These are phyloP conservation scores for Colletotrichum sp. DNA, from an alignment of 2,329 filamentous ascomycete species.

Conservation along the genomic window DNA sequence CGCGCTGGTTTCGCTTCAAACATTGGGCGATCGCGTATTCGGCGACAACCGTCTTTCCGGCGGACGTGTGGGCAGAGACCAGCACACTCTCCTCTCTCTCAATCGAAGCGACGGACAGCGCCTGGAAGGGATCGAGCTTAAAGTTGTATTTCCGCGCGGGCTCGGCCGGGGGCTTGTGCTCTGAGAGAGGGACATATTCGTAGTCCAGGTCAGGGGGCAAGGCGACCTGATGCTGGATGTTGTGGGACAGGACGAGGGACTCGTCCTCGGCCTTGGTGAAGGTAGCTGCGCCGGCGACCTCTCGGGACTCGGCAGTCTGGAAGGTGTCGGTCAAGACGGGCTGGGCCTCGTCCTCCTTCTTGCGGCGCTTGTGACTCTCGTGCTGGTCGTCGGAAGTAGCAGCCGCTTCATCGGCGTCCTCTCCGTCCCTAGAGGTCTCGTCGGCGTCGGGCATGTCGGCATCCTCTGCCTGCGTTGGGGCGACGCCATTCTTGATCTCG, in stretches of 20 bases:
- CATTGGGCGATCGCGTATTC: constrained; percentile 99
- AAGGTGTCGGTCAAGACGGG: constrained; percentile 93
- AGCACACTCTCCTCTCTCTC: constrained; percentile 95
- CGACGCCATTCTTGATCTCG: constrained; percentile 64
- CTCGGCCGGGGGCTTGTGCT: constrained; percentile 88
- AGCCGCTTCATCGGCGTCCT: constrained; percentile 31
- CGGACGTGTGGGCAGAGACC: constrained; percentile 96
- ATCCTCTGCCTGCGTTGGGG: constrained; percentile 33
- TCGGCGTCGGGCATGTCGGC: constrained; percentile 49
- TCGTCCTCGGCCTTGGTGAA: constrained; percentile 66
- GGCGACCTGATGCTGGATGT: constrained; percentile 97
- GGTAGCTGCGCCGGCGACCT: constrained; percentile 82
- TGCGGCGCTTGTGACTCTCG: constrained; percentile 62
- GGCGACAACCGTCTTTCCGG: constrained; percentile 97
- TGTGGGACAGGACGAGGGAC: constrained; percentile 87
- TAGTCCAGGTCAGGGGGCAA: constrained; percentile 93
- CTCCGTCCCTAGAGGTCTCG: constrained; percentile 43
- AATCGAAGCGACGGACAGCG: constrained; percentile 91
- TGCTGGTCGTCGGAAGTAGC: constrained; percentile 36
- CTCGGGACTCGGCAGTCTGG: constrained; percentile 91
- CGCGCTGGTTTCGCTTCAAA: constrained; percentile 94
- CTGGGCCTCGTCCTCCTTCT: constrained; percentile 66
- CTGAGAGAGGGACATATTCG: constrained; percentile 91
- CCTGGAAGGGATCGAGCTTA: constrained; percentile 96
- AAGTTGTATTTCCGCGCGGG: constrained; percentile 88